Base-by-base conservation (phyloP, 331 rosid genomes). In the Pyracantha coccinea region DNA sequence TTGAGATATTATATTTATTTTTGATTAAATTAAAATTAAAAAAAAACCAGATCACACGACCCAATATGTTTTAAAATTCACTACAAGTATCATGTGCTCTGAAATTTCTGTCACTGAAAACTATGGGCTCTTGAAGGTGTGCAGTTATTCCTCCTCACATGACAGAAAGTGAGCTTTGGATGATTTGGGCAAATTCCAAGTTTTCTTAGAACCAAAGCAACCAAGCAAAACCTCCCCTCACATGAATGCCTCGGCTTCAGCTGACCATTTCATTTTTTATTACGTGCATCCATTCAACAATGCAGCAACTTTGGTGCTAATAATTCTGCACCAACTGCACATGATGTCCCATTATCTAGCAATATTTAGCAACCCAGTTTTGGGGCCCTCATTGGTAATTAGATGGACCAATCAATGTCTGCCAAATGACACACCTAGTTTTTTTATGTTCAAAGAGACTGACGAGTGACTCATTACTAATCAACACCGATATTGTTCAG, bases 71-170 rank as follows among this genome's bases (percentile, higher is more conserved):
- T 50, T 50, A 50, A 71, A 71, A 70, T 72, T 63, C 72, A 50
- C 23, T 76, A 81, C 4, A 71, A 67, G 73, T 64, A 44, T 64
- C 88, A 79, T 77, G 90, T 84, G 89, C 89, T 58, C 78, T 69
- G 86, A 71, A 80, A 71, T 84, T 83, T 71, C 25, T 86, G 79
- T 86, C 86, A 76, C 87, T 77, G 81, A 86, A 74, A 79, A 70
- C 74, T 65, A 79, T 32, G 72, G 70, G 78, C 29, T 55, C 73
- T 80, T 16, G 64, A 68, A 61, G 66, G 65, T 55, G 81, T 81
- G 83, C 83, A 77, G 67, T 85, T 89, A 84, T 87, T 85, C 88
- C 82, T 78, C 78, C 70, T 78, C 88, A 79, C 91, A 76, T 86
- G 87, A 76, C 59, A 41, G 75, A 50, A 76, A 65, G 71, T 82